Conservation (phyloP, 2,329 filamentous ascomycete species). For the Epichloe aotearoae region DNA sequence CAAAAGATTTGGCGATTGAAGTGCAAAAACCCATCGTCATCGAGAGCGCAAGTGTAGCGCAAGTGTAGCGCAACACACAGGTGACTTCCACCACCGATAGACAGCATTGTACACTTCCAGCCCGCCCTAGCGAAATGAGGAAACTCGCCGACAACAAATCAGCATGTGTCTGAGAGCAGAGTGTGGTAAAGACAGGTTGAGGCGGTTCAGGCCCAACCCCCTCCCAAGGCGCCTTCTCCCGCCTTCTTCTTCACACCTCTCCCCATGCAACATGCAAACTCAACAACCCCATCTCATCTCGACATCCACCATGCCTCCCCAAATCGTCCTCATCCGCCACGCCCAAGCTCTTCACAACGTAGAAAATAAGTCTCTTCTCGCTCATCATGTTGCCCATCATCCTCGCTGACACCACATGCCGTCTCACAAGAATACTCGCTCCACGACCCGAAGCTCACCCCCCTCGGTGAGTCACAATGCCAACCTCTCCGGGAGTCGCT, state of each 20-base stretch:
- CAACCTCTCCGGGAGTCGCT: slow-evolving; percentile 29
- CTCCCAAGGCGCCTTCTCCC: background rate
- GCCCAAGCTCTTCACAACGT: slow-evolving; percentile 56
- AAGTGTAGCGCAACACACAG: too few species aligned
- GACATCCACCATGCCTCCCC: slow-evolving; percentile 32
- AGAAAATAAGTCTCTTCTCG: slow-evolving; percentile 28
- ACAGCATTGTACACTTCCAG: too few species aligned
- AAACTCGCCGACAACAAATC: too few species aligned
- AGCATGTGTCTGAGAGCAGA: too few species aligned
- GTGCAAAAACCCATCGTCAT: background rate
- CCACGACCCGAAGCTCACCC: slow-evolving; percentile 37
- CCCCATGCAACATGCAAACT: background rate
- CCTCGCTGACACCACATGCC: slow-evolving; percentile 4
- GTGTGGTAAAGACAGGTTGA: too few species aligned
- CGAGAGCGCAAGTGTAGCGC: background rate
- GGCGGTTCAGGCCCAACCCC: too few species aligned
- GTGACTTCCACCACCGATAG: too few species aligned
- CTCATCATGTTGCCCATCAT: background rate
- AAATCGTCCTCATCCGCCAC: slow-evolving; percentile 75
- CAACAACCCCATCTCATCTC: background rate
- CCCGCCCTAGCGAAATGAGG: too few species aligned
- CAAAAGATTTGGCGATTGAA: slow-evolving; percentile 13
- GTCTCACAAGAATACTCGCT: slow-evolving; percentile 31
- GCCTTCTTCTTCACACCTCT: background rate
- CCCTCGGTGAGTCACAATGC: slow-evolving; percentile 37